A percentile compares a stretch with the other conserved stretches of the same genome.
These are phyloP conservation scores for Castanospermum australe DNA, from an alignment of 306 rosid species.

Conservation along the genomic window DNA sequence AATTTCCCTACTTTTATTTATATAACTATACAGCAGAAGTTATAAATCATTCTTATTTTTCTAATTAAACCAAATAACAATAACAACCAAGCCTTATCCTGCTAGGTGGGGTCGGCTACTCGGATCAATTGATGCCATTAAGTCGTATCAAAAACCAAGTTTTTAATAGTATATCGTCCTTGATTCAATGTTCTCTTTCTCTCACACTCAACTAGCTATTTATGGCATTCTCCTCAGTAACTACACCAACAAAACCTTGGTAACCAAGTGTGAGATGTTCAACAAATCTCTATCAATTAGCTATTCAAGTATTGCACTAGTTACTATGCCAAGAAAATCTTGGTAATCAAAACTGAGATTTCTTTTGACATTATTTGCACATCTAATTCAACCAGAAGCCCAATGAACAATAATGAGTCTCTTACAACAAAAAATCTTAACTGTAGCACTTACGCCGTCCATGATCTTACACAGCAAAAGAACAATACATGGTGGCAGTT, in stretches of 20 bases:
- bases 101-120: too few species aligned
- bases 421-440: background rate
- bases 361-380: background rate
- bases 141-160: too few species aligned
- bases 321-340: background rate
- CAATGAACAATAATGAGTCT: background rate
- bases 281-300: background rate
- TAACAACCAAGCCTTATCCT: too few species aligned
- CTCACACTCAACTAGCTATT: background rate
- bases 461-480: background rate
- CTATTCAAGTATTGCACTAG: background rate
- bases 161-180: background rate
- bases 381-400: conserved; percentile 4
- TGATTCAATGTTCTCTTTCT: background rate
- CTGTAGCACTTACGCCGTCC: background rate
- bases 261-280: background rate
- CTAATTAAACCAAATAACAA: background rate
- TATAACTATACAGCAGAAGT: background rate
- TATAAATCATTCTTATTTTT: background rate
- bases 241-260: background rate
- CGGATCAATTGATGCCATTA: too few species aligned
- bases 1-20: background rate
- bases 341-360: background rate
- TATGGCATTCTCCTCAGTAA: background rate
- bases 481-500: background rate